These are phyloP conservation scores for Hirsutella minnesotensis DNA, from an alignment of 2,329 filamentous ascomycete species.

Conservation along the genomic window DNA sequence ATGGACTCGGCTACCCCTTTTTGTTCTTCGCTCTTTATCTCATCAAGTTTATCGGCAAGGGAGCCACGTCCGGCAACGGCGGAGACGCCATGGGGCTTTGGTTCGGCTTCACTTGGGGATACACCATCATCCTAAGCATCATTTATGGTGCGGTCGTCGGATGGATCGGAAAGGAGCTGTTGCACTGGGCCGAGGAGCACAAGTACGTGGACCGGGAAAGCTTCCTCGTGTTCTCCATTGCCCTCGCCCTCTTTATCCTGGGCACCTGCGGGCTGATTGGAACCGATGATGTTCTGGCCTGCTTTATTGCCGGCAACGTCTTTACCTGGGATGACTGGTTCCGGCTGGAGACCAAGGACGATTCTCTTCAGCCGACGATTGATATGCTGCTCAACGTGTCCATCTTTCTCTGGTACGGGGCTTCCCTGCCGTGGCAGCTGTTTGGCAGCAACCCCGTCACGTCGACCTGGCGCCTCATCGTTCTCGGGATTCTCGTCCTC, in stretches of 20 bases:
- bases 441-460: conserved; percentile 59
- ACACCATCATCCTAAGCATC: conserved; percentile 69
- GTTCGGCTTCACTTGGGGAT: conserved; percentile 79
- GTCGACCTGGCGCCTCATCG: conserved; percentile 60
- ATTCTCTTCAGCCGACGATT: conserved; percentile 82
- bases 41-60: conserved; percentile 59
- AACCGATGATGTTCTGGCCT: conserved; percentile 80
- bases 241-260: conserved; percentile 74
- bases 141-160: conserved; percentile 67
- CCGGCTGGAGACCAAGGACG: conserved; percentile 74
- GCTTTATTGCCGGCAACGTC: conserved; percentile 81
- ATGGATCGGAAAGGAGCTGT: conserved; percentile 68
- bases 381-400: conserved; percentile 88
- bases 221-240: conserved; percentile 77
- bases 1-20: conserved; percentile 82
- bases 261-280: conserved; percentile 81
- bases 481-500: conserved; percentile 64
- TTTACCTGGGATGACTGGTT: conserved; percentile 97
- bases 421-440: conserved; percentile 66
- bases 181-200: conserved; percentile 73
- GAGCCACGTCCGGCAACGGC: conserved; percentile 46
- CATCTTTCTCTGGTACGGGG: conserved; percentile 86
- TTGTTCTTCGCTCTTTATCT: conserved; percentile 75
- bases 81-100: conserved; percentile 62
- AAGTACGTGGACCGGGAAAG: conserved; percentile 79